Percentiles rank a stretch among this genome's conserved stretches.
These are phyloP conservation scores for Scedosporium boydii DNA, from an alignment of 2,329 filamentous ascomycete species.

Conservation along the genomic window DNA sequence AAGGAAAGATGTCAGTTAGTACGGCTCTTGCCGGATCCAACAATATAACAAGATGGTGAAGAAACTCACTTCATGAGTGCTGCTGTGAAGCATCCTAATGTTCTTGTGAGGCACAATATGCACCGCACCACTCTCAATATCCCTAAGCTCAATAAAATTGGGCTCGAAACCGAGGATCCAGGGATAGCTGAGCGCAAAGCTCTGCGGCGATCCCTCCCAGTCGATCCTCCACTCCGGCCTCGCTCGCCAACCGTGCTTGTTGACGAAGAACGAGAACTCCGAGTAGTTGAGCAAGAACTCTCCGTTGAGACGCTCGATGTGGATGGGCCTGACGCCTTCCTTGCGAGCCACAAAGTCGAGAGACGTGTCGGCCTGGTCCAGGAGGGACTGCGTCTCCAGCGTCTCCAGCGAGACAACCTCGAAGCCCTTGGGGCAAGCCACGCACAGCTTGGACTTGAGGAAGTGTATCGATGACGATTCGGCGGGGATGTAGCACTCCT, in stretches of 20 bases:
- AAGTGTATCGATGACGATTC: conserved; percentile 99
- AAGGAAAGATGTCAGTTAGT: conserved; percentile 10
- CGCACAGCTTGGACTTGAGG: conserved; percentile 90
- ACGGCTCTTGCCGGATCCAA: too few species aligned
- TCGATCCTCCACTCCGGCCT: conserved; percentile 94
- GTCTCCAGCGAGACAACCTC: conserved; percentile 95
- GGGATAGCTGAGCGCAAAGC: conserved; percentile 89
- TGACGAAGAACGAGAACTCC: conserved; percentile 98
- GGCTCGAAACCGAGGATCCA: conserved; percentile 97
- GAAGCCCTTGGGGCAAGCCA: conserved; percentile 90
- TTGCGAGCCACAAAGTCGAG: conserved; percentile 93
- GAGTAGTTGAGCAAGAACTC: conserved; percentile 98
- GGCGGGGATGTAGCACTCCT: conserved; percentile 97
- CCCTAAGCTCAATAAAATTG: conserved; percentile 93
- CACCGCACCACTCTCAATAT: conserved; percentile 89
- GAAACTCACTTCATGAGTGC: conserved; percentile 77
- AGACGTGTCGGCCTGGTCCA: conserved; percentile 95
- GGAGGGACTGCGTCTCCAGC: conserved; percentile 91
- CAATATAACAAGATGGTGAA: background rate
- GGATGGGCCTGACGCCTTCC: conserved; percentile 88
- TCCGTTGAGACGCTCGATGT: conserved; percentile 93
- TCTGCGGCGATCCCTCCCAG: conserved; percentile 89
- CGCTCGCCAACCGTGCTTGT: conserved; percentile 94
- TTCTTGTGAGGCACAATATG: conserved; percentile 96
- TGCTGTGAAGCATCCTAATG: conserved; percentile 94